Percentiles rank a stretch among this genome's conserved stretches.
phyloP scores from a whole-genome alignment of 2,329 filamentous ascomycete species.

The Exophiala oligosperma region DNA sequence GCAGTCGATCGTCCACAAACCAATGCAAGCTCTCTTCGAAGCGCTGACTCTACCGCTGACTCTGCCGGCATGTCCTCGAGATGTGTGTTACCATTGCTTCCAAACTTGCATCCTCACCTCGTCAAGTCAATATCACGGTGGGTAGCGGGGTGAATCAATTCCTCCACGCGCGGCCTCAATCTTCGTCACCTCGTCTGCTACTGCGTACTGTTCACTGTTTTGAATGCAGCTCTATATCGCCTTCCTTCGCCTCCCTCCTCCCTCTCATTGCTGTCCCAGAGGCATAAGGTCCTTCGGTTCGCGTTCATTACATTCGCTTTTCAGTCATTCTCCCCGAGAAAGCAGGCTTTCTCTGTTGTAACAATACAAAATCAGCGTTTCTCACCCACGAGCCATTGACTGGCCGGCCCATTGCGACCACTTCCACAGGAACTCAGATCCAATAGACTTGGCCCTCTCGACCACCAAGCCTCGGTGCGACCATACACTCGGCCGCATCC shows the following conservation, averaged over 20 bases:
- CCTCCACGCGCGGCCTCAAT: constrained; percentile 15
- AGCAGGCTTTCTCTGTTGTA: constrained; percentile 21
- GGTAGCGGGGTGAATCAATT: constrained; percentile 19
- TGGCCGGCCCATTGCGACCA: constrained; percentile 15
- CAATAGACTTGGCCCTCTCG: constrained; percentile 13
- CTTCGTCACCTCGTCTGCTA: constrained; percentile 12
- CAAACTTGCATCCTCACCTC: constrained; percentile 3
- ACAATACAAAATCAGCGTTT: constrained; percentile 5
- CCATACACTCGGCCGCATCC: constrained; percentile 4
- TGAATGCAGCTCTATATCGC: constrained; percentile 19
- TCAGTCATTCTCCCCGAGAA: constrained; percentile 16
- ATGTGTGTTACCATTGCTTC: constrained; percentile 16
- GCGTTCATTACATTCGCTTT: constrained; percentile 22
- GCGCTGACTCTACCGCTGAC: constrained; percentile 22
- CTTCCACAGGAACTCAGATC: constrained; percentile 7
- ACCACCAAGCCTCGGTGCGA: constrained; percentile 8
- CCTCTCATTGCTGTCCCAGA: constrained; percentile 8
- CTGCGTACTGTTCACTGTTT: constrained; percentile 4
- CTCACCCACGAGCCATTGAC: constrained; percentile 7
- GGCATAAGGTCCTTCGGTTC: constrained; percentile 15
- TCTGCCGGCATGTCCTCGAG: constrained; percentile 4
- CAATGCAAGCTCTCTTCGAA: constrained; percentile 24
- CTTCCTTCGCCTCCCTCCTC: constrained; percentile 8
- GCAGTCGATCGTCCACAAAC: constrained; percentile 12
- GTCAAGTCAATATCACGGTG: constrained; percentile 22